Conservation (phyloP, 306 rosid genomes). For the Medicago truncatula region MtrunA17r5.0-ANR NC_053042.1:34290001-34290500, state of each 20-base stretch:
- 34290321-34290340: slow-evolving; percentile 24
- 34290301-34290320: slow-evolving; percentile 40
- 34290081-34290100: slow-evolving; percentile 2
- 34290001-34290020: slow-evolving; percentile 13
- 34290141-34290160: background rate
- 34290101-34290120: slow-evolving; percentile 10
- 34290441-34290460: background rate
- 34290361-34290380: background rate
- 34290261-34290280: slow-evolving; percentile 89
- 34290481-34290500: too few relatives aligned
- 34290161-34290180: slow-evolving; percentile 19
- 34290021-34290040: slow-evolving; percentile 13
- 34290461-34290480: background rate
- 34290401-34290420: background rate
- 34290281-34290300: slow-evolving; percentile 96
- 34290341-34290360: background rate
- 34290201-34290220: slow-evolving; percentile 95
- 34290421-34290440: background rate
- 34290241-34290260: slow-evolving; percentile 78
- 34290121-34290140: slow-evolving; percentile 19
- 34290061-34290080: slow-evolving; percentile 22
- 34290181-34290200: slow-evolving; percentile 40
- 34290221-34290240: slow-evolving; percentile 85
- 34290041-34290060: slow-evolving; percentile 3
- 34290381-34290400: slow-evolving; percentile 16